Conservation (phyloP, 345 rosid species). For the Salix arbutifolia region DNA sequence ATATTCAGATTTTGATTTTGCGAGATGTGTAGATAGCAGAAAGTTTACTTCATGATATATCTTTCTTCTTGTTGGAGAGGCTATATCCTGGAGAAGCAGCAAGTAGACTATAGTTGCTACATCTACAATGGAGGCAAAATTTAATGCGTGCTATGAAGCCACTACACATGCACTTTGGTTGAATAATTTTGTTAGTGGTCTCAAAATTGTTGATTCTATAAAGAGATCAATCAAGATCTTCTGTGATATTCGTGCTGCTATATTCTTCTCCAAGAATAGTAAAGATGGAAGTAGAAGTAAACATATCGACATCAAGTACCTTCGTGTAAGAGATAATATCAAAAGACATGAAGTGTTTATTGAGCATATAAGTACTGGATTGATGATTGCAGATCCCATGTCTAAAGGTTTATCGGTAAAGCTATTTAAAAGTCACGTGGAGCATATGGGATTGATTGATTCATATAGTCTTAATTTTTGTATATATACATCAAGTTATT, state of each 20-base stretch:
- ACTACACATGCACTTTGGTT: neutral
- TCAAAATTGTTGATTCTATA: neutral
- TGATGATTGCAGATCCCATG: neutral
- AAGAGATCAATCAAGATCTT: neutral
- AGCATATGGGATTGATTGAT: too few relatives aligned
- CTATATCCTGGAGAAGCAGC: neutral
- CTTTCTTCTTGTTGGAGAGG: neutral
- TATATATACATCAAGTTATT: too few relatives aligned
- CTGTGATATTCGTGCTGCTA: neutral
- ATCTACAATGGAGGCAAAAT: neutral
- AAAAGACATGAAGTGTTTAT: neutral
- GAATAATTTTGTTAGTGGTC: neutral
- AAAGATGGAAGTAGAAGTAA: neutral
- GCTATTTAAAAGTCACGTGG: neutral
- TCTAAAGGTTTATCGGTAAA: neutral
- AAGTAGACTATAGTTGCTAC: neutral
- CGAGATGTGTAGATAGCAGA: neutral
- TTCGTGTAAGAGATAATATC: neutral
- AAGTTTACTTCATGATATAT: neutral
- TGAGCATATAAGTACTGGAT: neutral
- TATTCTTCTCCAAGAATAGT: neutral
- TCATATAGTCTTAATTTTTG: too few relatives aligned
- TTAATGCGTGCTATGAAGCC: neutral
- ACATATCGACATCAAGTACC: neutral
- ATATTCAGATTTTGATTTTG: neutral